A percentile compares a stretch with the other conserved stretches of the same genome.
Conservation (phyloP, 805 yeast genomes). For the Starmerella stigmatis region DNA sequence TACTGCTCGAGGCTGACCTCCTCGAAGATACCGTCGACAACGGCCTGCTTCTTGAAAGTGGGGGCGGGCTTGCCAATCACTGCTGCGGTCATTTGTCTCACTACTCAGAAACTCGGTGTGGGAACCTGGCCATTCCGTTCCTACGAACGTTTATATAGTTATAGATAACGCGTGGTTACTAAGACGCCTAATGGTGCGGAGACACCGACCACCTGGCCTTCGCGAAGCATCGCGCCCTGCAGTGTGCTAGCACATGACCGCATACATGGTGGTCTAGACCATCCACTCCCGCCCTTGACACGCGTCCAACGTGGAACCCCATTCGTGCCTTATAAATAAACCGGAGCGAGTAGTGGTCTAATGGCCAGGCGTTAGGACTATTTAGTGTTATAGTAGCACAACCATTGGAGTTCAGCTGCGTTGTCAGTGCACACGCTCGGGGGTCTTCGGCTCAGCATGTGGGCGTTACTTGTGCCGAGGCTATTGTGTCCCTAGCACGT, state of each 20-base stretch:
- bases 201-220: slow-evolving; percentile 1
- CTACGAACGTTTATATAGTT: slow-evolving; percentile 3
- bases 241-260: slow-evolving; percentile 1
- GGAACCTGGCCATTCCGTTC: too few relatives aligned
- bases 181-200: neutral
- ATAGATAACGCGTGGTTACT: slow-evolving; percentile 2
- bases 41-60: slow-evolving; percentile 91
- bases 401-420: too few relatives aligned
- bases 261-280: slow-evolving; percentile 5
- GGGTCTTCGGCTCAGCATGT: too few relatives aligned
- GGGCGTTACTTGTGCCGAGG: too few relatives aligned
- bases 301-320: too few relatives aligned
- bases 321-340: too few relatives aligned
- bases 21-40: slow-evolving; percentile 91
- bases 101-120: neutral
- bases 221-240: slow-evolving; percentile 1
- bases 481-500: too few relatives aligned
- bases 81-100: slow-evolving; percentile 59
- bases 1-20: slow-evolving; percentile 88
- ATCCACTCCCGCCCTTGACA: neutral
- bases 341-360: too few relatives aligned
- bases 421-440: too few relatives aligned
- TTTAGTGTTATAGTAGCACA: too few relatives aligned
- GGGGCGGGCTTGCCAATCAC: slow-evolving; percentile 93
- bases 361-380: too few relatives aligned